Evolutionary conservation across 768 basidiomycete species (phyloP).

Genomic region (Kwoniella heveanensis): DNA sequence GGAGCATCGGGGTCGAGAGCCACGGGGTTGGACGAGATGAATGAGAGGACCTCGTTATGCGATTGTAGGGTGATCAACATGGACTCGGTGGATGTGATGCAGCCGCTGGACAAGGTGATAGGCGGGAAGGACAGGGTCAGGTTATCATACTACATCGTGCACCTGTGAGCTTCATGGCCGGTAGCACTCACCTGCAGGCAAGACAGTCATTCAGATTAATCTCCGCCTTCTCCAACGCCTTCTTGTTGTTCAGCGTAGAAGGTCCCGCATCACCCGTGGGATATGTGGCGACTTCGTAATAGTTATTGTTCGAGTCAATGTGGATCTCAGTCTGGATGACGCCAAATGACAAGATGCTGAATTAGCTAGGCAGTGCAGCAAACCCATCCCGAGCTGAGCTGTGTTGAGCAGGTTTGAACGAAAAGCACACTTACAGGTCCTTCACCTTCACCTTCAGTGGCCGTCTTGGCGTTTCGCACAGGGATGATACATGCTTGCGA

Average conservation of each 20-base stretch:
- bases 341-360: no score
- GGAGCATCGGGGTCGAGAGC: slow-evolving; percentile 37
- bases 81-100: slow-evolving; percentile 97
- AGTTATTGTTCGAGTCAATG: slow-evolving; percentile 79
- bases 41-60: slow-evolving; percentile 83
- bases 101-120: slow-evolving; percentile 71
- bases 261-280: slow-evolving; percentile 38
- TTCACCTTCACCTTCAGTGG: slow-evolving; percentile 22
- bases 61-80: slow-evolving; percentile 95
- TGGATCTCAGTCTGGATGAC: slow-evolving; percentile 78
- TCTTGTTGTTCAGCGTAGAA: slow-evolving; percentile 37
- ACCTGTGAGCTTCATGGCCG: no score
- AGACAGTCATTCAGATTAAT: slow-evolving; percentile 97
- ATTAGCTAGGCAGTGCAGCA: no score
- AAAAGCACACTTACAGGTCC: slow-evolving; percentile 37
- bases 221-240: slow-evolving; percentile 86
- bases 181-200: slow-evolving; percentile 79
- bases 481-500: slow-evolving; percentile 98
- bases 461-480: slow-evolving; percentile 62
- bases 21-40: slow-evolving; percentile 61
- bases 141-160: no score
- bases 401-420: no score
- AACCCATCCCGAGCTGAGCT: no score
- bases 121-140: no score
- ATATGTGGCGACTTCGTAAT: slow-evolving; percentile 72